Conservation (phyloP, 2,329 filamentous ascomycete genomes). For the Pseudogymnoascus sp. region DNA sequence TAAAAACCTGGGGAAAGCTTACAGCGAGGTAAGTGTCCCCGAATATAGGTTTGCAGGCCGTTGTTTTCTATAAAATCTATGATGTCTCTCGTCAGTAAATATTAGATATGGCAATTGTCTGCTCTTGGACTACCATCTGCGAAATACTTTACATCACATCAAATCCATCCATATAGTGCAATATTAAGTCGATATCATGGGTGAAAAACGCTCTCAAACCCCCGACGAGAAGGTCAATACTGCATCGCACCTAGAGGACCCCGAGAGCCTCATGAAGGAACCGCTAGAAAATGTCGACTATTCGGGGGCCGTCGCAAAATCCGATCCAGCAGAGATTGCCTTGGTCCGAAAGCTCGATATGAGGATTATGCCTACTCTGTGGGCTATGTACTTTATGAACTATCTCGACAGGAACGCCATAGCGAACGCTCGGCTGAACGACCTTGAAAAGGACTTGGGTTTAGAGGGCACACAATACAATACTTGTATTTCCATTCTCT, state of each 20-base stretch:
- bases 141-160: background rate
- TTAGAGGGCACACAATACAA: constrained; percentile 43
- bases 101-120: background rate
- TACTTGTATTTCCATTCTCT: constrained; percentile 41
- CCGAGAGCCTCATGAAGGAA: constrained; percentile 1
- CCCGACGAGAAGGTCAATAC: constrained; percentile 9
- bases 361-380: constrained; percentile 35
- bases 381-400: constrained; percentile 36
- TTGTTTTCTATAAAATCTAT: background rate
- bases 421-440: constrained; percentile 47
- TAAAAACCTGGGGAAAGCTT: background rate
- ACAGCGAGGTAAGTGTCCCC: background rate
- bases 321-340: constrained; percentile 28
- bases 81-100: background rate
- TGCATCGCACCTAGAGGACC: constrained; percentile 9
- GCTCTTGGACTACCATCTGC: background rate
- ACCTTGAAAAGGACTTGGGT: constrained; percentile 43
- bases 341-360: constrained; percentile 33
- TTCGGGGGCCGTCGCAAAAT: constrained; percentile 28
- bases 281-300: constrained; percentile 10
- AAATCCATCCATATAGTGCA: background rate
- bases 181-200: background rate
- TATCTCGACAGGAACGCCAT: constrained; percentile 47
- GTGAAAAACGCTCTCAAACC: background rate
- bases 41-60: background rate